Evolutionary conservation across 805 yeast genomes (phyloP).

Genomic region (Metschnikowia vanudenii): DNA sequence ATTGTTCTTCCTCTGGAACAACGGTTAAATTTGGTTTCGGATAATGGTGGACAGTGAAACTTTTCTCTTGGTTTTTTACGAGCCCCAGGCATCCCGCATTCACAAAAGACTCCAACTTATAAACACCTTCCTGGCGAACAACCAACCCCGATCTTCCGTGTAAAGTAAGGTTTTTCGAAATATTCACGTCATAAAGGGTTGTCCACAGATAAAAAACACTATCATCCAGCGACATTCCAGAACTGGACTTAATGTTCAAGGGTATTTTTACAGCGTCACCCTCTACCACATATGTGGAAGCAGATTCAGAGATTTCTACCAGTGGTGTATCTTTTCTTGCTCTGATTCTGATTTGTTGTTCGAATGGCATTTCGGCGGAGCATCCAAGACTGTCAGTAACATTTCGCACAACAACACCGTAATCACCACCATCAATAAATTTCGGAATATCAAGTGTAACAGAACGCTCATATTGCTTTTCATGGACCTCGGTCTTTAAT

Average conservation of each 20-base stretch:
- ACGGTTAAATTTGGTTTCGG: constrained; percentile 22
- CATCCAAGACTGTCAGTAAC: constrained; percentile 79
- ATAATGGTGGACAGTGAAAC: constrained; percentile 24
- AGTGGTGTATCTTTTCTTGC: constrained; percentile 71
- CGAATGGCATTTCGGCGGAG: constrained; percentile 62
- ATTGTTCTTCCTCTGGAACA: constrained; percentile 20
- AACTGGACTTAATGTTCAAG: constrained; percentile 33
- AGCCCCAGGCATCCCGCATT: constrained; percentile 49
- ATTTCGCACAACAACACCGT: constrained; percentile 58
- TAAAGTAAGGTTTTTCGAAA: constrained; percentile 8
- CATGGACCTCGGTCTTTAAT: constrained; percentile 30
- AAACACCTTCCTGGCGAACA: constrained; percentile 43
- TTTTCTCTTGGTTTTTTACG: constrained; percentile 17
- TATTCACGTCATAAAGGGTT: constrained; percentile 20
- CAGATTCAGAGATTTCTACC: constrained; percentile 28
- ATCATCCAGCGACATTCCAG: constrained; percentile 30
- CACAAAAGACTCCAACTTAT: constrained; percentile 36
- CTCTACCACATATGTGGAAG: constrained; percentile 48
- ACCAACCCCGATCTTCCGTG: constrained; percentile 20
- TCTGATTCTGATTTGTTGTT: constrained; percentile 57
- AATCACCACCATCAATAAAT: constrained; percentile 69
- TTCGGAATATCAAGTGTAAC: constrained; percentile 53
- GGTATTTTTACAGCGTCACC: constrained; percentile 64
- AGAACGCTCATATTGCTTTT: constrained; percentile 23
- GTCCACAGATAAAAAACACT: constrained; percentile 31